Evolutionary conservation across 352 stramenopile species (phyloP).

Genomic region (Aphanomyces stellatus): DNA sequence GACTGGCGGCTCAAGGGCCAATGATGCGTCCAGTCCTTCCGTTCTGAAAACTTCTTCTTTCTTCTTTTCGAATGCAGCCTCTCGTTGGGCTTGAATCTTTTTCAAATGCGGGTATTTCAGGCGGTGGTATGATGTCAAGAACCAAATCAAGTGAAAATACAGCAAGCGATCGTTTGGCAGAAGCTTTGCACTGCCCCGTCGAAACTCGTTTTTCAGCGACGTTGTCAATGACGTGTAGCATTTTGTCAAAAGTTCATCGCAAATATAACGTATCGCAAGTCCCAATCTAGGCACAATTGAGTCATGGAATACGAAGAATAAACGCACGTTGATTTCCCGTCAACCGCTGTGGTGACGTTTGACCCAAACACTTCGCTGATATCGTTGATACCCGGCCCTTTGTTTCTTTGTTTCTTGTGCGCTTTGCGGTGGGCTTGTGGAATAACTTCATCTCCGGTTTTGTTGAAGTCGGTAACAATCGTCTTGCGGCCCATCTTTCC

Average conservation of each 20-base stretch:
- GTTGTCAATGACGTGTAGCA: conserved; percentile 82
- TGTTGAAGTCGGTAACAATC: conserved; percentile 67
- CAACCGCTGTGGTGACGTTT: conserved; percentile 28
- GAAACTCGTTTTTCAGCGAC: conserved; percentile 81
- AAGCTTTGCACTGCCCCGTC: conserved; percentile 71
- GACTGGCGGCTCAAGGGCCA: conserved; percentile 42
- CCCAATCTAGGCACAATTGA: conserved; percentile 7
- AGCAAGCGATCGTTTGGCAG: conserved; percentile 78
- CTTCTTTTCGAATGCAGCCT: conserved; percentile 46
- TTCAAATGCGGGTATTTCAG: conserved; percentile 65
- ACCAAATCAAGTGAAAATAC: conserved; percentile 85
- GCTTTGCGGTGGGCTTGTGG: conserved; percentile 31
- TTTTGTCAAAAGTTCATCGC: conserved; percentile 58
- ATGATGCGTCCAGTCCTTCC: conserved; percentile 40
- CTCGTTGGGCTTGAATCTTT: conserved; percentile 48
- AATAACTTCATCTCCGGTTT: conserved; percentile 57
- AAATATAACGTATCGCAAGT: conserved; percentile 54
- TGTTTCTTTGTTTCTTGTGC: conserved; percentile 26
- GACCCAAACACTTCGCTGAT: conserved; percentile 71
- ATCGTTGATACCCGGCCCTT: conserved; percentile 38
- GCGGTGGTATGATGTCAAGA: conserved; percentile 73
- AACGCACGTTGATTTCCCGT: neutral
- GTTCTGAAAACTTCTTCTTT: conserved; percentile 40
- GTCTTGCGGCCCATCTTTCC: conserved; percentile 52
- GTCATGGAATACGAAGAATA: no score